Conservation (phyloP, 441 rosid species). For the Syzygium syzygioides region DNA sequence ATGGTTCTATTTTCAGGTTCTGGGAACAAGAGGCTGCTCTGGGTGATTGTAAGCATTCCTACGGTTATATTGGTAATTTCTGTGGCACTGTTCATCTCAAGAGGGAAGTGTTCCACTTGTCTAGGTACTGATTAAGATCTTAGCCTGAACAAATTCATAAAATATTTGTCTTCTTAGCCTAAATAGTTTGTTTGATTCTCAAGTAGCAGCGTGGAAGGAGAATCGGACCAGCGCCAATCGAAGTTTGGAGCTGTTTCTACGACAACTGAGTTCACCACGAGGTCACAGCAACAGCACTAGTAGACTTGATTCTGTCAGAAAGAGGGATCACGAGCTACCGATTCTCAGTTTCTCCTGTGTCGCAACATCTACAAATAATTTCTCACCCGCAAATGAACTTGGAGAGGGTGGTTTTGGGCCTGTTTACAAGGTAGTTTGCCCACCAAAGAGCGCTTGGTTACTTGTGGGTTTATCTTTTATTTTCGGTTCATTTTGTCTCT, state of each 20-base stretch:
- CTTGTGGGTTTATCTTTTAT: not conserved
- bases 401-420: conserved; percentile 4
- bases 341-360: not conserved
- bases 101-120: not conserved
- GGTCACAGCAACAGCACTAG: not conserved
- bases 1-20: not conserved
- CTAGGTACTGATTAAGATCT: not conserved
- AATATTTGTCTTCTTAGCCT: not conserved
- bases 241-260: not conserved
- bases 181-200: not conserved
- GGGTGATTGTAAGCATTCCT: not conserved
- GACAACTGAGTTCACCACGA: not conserved
- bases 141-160: not conserved
- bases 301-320: not conserved
- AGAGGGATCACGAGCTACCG: not conserved
- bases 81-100: not conserved
- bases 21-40: not conserved
- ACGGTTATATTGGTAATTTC: not conserved
- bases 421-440: conserved; percentile 1
- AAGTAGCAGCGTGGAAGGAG: not conserved
- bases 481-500: not conserved
- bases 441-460: not conserved
- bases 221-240: not conserved
- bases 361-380: not conserved
- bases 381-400: not conserved